phyloP scores from a whole-genome alignment of 1,284 basidiomycete genomes.

The Heterobasidion irregulare region DNA sequence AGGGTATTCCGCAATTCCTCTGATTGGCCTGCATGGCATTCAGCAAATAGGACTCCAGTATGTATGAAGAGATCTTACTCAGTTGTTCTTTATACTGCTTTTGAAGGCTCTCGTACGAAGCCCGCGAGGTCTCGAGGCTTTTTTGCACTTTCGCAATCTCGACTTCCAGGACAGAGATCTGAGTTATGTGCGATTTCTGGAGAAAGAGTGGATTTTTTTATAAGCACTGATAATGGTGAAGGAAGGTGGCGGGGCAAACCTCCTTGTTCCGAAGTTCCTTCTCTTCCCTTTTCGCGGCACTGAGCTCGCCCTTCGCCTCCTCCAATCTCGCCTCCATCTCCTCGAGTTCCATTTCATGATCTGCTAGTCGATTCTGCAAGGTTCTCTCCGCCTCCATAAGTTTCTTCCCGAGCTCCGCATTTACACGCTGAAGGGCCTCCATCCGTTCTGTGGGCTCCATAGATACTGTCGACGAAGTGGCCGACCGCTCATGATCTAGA shows the following conservation, averaged over 20 bases:
- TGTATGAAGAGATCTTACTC: constrained; percentile 29
- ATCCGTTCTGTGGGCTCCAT: constrained; percentile 59
- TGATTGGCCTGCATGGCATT: constrained; percentile 44
- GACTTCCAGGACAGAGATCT: constrained; percentile 64
- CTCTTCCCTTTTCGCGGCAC: constrained; percentile 73
- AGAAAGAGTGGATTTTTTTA: background rate
- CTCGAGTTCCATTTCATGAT: constrained; percentile 72
- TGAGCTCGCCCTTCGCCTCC: constrained; percentile 66
- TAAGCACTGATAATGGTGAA: constrained; percentile 1
- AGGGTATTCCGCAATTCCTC: constrained; percentile 72
- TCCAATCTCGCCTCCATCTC: constrained; percentile 69
- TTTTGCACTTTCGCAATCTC: constrained; percentile 72
- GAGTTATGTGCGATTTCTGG: constrained; percentile 52
- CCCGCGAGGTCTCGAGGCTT: constrained; percentile 58
- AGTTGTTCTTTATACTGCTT: constrained; percentile 84
- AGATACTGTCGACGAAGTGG: constrained; percentile 50
- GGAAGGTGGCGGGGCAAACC: constrained; percentile 27
- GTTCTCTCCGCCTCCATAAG: constrained; percentile 65
- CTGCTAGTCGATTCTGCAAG: constrained; percentile 53
- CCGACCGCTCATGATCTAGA: constrained; percentile 38
- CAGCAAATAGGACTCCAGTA: background rate
- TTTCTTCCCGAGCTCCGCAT: constrained; percentile 64
- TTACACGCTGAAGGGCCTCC: constrained; percentile 64
- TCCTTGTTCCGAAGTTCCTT: constrained; percentile 84
- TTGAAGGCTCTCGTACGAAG: constrained; percentile 66